Conservation (phyloP, 495 filamentous ascomycete genomes). For the Cercophora scortea region DNA sequence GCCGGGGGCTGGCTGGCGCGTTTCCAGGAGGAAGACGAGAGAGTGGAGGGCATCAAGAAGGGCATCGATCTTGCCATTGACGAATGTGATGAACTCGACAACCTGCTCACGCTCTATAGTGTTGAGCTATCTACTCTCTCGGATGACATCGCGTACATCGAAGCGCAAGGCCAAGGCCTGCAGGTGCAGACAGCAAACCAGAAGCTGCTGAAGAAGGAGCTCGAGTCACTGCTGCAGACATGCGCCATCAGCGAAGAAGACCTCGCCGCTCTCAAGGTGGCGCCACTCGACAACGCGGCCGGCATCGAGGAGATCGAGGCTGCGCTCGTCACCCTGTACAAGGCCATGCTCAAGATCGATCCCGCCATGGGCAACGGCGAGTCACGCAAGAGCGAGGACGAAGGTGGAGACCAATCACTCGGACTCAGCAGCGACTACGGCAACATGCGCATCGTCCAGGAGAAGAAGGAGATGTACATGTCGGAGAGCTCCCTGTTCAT, state of each 20-base stretch:
- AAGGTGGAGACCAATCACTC: slow-evolving; percentile 35
- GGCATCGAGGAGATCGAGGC: slow-evolving; percentile 70
- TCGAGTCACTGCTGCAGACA: slow-evolving; percentile 72
- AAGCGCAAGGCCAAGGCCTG: slow-evolving; percentile 91
- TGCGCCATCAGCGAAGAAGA: slow-evolving; percentile 76
- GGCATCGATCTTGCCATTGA: slow-evolving; percentile 81
- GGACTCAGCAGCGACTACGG: slow-evolving; percentile 74
- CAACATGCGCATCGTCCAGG: slow-evolving; percentile 85
- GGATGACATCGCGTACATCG: slow-evolving; percentile 93
- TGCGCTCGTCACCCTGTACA: slow-evolving; percentile 74
- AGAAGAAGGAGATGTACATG: slow-evolving; percentile 84
- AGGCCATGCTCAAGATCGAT: slow-evolving; percentile 92
- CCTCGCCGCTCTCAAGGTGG: slow-evolving; percentile 62
- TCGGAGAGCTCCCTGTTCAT: slow-evolving; percentile 65
- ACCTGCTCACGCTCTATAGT: slow-evolving; percentile 83
- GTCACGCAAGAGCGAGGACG: slow-evolving; percentile 42
- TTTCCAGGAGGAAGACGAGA: slow-evolving; percentile 82
- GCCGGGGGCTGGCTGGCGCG: slow-evolving; percentile 87
- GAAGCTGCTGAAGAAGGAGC: slow-evolving; percentile 82
- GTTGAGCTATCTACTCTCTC: slow-evolving; percentile 90
- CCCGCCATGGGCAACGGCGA: slow-evolving; percentile 56
- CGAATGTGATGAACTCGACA: slow-evolving; percentile 94
- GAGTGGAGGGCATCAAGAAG: slow-evolving; percentile 70
- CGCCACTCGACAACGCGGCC: slow-evolving; percentile 60
- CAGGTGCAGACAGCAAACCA: slow-evolving; percentile 97